Base-by-base conservation (phyloP, 2,329 filamentous ascomycete species). In the Chaetomium olivaceum region DNA sequence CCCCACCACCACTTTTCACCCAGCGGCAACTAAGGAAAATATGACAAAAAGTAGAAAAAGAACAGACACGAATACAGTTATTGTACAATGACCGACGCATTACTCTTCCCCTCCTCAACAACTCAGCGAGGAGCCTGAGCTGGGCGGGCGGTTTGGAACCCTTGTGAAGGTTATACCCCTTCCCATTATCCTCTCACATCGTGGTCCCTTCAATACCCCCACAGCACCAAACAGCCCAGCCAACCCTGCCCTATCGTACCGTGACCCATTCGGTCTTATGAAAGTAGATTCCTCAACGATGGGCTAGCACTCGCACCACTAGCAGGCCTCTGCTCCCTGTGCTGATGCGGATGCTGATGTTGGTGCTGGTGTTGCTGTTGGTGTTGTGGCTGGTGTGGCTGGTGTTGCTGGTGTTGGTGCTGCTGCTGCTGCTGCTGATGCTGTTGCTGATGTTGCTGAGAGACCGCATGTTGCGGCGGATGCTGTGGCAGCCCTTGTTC, bases 221-320 rank as follows among this genome's bases (percentile, higher is more conserved):
- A 23, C 12, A 39, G 23, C 33, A 8, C 27, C 27, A 12, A 25
- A 43, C 33, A n/a, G 16, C 39, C 14, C 39, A 36, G 33, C n/a
- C 31, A 31, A 27, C n/a, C 54, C 31, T 12, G 23, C n/a, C n/a
- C 9, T 14, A 25, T 57, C 21, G 6, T 33, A 23, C 12, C 21
- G 7, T 9, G 4, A 43, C 29, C 11, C 31, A 6, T 12, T 23
- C 9, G 11, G 2, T 43, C 14, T n/a, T 62, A 72, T n/a, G 69
- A 71, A 62, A 93, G 82, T 58, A 93, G 77, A 72, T 93, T 93
- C 71, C 88, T 86, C 67, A 93, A 76, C 11, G 90, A 92, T 12
- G 91, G 90, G 73, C 88, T 93, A 19, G 90, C 89, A 72, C 91
- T 93, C 4, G 90, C 90, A n/a, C 89, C 89, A 59, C 84, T 85